phyloP scores from a whole-genome alignment of 2,329 filamentous ascomycete species.

The Polytolypa hystricis region DNA sequence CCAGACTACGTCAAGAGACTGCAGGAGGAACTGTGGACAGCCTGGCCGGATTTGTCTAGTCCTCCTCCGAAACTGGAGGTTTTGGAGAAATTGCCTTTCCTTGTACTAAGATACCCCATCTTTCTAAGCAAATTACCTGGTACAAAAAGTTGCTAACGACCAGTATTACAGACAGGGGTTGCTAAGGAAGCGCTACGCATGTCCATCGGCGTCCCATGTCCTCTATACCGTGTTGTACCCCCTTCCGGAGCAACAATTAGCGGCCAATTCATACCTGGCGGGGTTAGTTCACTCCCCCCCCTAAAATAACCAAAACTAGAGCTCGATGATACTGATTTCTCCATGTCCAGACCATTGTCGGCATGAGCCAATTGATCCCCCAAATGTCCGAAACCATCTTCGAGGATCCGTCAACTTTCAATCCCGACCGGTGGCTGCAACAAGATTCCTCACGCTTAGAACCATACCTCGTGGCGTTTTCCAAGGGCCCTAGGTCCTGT shows the following conservation, averaged over 20 bases:
- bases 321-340: background rate
- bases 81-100: constrained; percentile 27
- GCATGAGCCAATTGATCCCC: constrained; percentile 17
- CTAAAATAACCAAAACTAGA: background rate
- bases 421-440: constrained; percentile 33
- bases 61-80: constrained; percentile 21
- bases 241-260: constrained; percentile 14
- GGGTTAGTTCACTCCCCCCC: constrained; percentile 12
- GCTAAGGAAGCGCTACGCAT: constrained; percentile 32
- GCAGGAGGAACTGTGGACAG: constrained; percentile 26
- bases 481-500: constrained; percentile 31
- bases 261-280: constrained; percentile 13
- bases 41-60: constrained; percentile 28
- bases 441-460: constrained; percentile 18
- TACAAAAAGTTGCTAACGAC: background rate
- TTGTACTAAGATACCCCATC: constrained; percentile 11
- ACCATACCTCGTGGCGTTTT: constrained; percentile 34
- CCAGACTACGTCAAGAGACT: constrained; percentile 24
- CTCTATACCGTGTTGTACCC: constrained; percentile 20
- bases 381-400: constrained; percentile 24
- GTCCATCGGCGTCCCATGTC: constrained; percentile 22
- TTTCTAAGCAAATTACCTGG: background rate
- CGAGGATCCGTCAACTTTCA: constrained; percentile 23
- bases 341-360: constrained; percentile 16
- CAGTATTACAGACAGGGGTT: constrained; percentile 18